Base-by-base conservation (phyloP, 768 basidiomycete genomes). In the Leccinum incarnatum region DNA sequence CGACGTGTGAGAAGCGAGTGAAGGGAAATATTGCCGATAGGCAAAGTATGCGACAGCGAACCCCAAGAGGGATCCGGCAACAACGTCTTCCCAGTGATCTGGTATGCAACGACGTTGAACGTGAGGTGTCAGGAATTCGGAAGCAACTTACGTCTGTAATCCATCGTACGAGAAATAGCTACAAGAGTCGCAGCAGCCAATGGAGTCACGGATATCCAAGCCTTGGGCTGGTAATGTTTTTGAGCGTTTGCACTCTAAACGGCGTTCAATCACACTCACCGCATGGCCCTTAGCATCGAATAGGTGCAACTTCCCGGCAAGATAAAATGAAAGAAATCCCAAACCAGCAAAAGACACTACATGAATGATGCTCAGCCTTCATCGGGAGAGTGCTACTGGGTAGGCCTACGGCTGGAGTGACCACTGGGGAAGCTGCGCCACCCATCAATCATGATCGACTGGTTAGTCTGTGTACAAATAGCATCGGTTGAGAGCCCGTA, bases 31-130 rank as follows among this genome's bases (percentile, higher is more conserved):
- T 68, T 91, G 91, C 46, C 89, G 84, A 73, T 95, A 95, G 15
- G 83, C 72, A 65, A 93, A 88, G 74, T 83, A 89, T 17, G 92
- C 78, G 57, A 91, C 75, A 48, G 80, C 68, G 17, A 89, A 76
- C 12, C 95, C 96, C 8, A 98, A 77, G 29, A 88, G 54, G 3
- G 86, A 81, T 5, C 95, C 95, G 2, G 90, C 84, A 9, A 93
- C 67, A 46, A 97, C 90, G 64, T 99, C 96, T 5, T 93, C 86
- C 90, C 92, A 95, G 71, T 96, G 93, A 72, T 96, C 91, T 93
- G 61, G 32, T 36, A 51, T 57, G 30, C 53, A 54, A 9, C 36
- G 21, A 21, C 17, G 27, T 54, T 53, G 55, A 52, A 52, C 21
- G 60, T 58, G 12, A 40, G 45, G 5, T 50, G 56, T 40, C 67